phyloP scores from a whole-genome alignment of 2,329 filamentous ascomycete genomes.

The Calonectria multiphialidica region DNA sequence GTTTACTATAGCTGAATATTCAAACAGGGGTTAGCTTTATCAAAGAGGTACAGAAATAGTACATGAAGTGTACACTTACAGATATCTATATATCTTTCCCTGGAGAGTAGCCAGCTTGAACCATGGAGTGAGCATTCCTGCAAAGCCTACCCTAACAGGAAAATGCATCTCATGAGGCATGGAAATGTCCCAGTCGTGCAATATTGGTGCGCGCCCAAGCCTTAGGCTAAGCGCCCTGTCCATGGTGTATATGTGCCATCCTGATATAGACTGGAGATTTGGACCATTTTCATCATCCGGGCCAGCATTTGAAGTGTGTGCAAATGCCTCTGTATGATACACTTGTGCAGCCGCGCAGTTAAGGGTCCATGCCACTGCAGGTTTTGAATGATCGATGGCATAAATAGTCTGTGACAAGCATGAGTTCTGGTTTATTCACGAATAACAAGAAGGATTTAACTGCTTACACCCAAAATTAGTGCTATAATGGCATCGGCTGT shows the following conservation, averaged over 20 bases:
- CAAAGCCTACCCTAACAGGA: slow-evolving; percentile 52
- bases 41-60: not conserved
- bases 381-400: slow-evolving; percentile 71
- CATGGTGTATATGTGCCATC: slow-evolving; percentile 66
- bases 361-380: slow-evolving; percentile 73
- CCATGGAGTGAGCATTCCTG: slow-evolving; percentile 63
- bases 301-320: slow-evolving; percentile 57
- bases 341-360: slow-evolving; percentile 69
- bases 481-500: slow-evolving; percentile 68
- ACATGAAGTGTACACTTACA: slow-evolving; percentile 46
- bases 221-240: slow-evolving; percentile 70
- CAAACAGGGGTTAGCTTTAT: not conserved
- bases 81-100: slow-evolving; percentile 68
- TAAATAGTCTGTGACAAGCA: slow-evolving; percentile 63
- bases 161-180: slow-evolving; percentile 57
- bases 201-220: slow-evolving; percentile 67
- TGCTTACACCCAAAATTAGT: slow-evolving; percentile 64
- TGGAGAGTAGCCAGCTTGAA: slow-evolving; percentile 67
- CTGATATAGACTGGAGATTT: slow-evolving; percentile 56
- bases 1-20: slow-evolving; percentile 58
- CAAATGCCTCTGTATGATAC: slow-evolving; percentile 71
- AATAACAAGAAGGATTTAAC: no score
- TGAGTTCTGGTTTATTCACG: not conserved
- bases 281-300: slow-evolving; percentile 47
- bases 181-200: slow-evolving; percentile 71